Evolutionary conservation across 108 stramenopile species (phyloP).

Genomic region (Nitzschia sp.): DNA sequence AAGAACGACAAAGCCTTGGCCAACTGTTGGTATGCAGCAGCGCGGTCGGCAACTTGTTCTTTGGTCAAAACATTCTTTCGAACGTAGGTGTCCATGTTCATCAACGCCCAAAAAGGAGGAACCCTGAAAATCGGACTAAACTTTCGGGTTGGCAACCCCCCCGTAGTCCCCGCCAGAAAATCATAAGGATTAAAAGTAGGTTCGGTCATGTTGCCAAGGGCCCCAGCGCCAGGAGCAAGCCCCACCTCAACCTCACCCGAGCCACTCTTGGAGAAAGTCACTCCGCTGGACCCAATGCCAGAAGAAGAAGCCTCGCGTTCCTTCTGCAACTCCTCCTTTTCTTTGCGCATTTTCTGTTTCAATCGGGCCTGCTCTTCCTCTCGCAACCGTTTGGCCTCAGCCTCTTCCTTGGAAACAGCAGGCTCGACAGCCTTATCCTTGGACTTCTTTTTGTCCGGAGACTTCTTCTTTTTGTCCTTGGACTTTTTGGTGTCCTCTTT

Average conservation of each 20-base stretch:
- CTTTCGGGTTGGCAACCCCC: conserved; percentile 68
- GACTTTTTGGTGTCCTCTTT: conserved; percentile 1
- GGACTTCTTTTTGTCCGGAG: conserved; percentile 1
- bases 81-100: conserved; percentile 81
- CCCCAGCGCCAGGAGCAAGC: neutral
- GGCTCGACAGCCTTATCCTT: conserved; percentile 17
- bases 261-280: conserved; percentile 29
- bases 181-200: conserved; percentile 80
- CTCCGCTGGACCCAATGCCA: conserved; percentile 68
- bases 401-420: conserved; percentile 37
- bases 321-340: conserved; percentile 50
- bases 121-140: conserved; percentile 85
- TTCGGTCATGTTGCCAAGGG: neutral
- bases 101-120: conserved; percentile 81
- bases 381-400: conserved; percentile 34
- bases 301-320: conserved; percentile 11
- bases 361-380: conserved; percentile 49
- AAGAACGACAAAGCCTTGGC: conserved; percentile 82
- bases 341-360: conserved; percentile 53
- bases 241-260: conserved; percentile 41
- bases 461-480: conserved; percentile 7
- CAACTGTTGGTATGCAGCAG: conserved; percentile 79
- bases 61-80: conserved; percentile 50
- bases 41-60: conserved; percentile 49
- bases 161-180: conserved; percentile 71